Conservation (phyloP, 495 filamentous ascomycete genomes). For the Poronia punctata region DNA sequence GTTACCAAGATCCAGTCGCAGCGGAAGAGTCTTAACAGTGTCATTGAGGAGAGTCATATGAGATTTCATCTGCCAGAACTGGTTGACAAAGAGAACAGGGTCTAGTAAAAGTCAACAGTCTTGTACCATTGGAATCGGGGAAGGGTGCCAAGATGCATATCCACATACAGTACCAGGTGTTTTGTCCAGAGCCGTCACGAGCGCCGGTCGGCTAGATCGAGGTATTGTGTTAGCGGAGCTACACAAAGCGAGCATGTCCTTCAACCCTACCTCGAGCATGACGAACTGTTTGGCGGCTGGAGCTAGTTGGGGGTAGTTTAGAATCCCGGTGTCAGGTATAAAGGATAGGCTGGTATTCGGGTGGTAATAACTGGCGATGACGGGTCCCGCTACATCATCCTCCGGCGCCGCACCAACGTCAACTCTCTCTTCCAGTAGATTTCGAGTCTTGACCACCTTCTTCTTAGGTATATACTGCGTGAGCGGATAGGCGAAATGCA, state of each 20-base stretch:
- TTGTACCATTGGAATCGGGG: slow-evolving; percentile 1
- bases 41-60: slow-evolving; percentile 91
- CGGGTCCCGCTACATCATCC: slow-evolving; percentile 51
- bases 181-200: slow-evolving; percentile 73
- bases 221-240: slow-evolving; percentile 11
- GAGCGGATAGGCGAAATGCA: slow-evolving; percentile 76
- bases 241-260: neutral
- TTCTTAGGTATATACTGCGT: slow-evolving; percentile 90
- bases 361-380: slow-evolving; percentile 83
- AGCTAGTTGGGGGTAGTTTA: slow-evolving; percentile 59
- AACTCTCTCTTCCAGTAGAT: slow-evolving; percentile 57
- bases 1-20: slow-evolving; percentile 79
- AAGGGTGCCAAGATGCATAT: too few species aligned
- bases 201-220: slow-evolving; percentile 53
- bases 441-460: slow-evolving; percentile 85
- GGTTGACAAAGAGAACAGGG: slow-evolving; percentile 84
- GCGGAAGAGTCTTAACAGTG: slow-evolving; percentile 76
- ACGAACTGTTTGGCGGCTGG: slow-evolving; percentile 71
- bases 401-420: slow-evolving; percentile 46
- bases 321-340: slow-evolving; percentile 69
- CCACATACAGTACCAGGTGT: slow-evolving; percentile 82
- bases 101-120: slow-evolving; percentile 18
- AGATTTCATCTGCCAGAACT: slow-evolving; percentile 88
- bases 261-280: slow-evolving; percentile 52
- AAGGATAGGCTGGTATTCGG: slow-evolving; percentile 87